A percentile compares a stretch with the other conserved stretches of the same genome.
Conservation (phyloP, 2,329 filamentous ascomycete genomes). For the Sporothrix mexicana region DNA sequence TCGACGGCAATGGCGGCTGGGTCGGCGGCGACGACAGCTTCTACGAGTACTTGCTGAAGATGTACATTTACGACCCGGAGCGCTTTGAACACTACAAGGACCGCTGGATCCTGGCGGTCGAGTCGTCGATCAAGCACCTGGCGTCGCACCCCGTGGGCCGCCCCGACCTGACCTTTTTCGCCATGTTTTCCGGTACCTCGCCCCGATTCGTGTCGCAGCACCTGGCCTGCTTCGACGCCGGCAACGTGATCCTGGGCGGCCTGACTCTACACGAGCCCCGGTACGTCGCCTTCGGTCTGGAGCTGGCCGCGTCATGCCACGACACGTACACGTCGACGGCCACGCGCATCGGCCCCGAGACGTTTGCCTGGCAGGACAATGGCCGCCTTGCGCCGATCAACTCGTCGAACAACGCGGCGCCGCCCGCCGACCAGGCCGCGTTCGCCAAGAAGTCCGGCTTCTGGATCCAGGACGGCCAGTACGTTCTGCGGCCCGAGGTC, state of each 20-base stretch:
- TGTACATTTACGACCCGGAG: constrained; percentile 77
- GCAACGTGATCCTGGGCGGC: constrained; percentile 84
- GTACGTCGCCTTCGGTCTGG: constrained; percentile 76
- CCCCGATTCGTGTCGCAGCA: constrained; percentile 57
- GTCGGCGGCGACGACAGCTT: constrained; percentile 77
- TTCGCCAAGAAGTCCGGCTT: constrained; percentile 75
- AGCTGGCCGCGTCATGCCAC: constrained; percentile 74
- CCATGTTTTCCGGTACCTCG: constrained; percentile 57
- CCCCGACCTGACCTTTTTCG: constrained; percentile 75
- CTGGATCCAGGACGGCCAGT: constrained; percentile 66
- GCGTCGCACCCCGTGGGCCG: constrained; percentile 69
- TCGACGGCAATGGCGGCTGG: constrained; percentile 75
- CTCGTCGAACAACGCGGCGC: constrained; percentile 49
- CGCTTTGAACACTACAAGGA: constrained; percentile 71
- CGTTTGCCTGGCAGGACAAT: constrained; percentile 66
- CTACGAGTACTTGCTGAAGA: constrained; percentile 92
- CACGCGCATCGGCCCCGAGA: constrained; percentile 78
- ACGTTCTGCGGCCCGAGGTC: constrained; percentile 79
- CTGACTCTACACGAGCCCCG: constrained; percentile 67
- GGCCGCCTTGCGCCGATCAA: constrained; percentile 44
- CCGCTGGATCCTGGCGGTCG: constrained; percentile 75
- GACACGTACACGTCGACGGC: constrained; percentile 72
- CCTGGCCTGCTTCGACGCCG: constrained; percentile 81
- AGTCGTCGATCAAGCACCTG: constrained; percentile 75
- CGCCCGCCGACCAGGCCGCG: constrained; percentile 53